Evolutionary conservation across 192 early-diverging fungal species (phyloP).

Genomic region (Phycomyces blakesleeanus): DNA sequence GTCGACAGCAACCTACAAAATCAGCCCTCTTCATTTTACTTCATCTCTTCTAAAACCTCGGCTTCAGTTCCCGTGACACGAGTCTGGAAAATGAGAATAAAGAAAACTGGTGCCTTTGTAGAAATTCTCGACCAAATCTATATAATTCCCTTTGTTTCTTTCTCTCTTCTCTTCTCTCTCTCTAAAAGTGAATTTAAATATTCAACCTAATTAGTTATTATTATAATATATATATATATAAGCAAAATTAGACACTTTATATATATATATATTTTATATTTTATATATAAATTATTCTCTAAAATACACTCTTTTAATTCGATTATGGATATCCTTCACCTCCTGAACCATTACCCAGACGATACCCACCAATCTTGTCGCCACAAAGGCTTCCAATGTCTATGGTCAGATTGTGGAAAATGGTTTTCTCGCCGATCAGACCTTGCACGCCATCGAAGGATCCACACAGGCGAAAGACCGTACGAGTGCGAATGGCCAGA

Average conservation of each 20-base stretch:
- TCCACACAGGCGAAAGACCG: conserved; percentile 73
- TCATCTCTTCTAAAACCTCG: too few relatives aligned
- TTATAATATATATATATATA: too few relatives aligned
- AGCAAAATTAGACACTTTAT: too few relatives aligned
- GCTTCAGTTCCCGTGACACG: too few relatives aligned
- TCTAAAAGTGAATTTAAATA: neutral
- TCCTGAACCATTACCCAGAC: conserved; percentile 16
- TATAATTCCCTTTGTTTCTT: neutral
- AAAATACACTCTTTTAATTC: conserved; percentile 3
- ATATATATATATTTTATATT: too few relatives aligned
- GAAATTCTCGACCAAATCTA: too few relatives aligned
- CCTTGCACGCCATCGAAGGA: conserved; percentile 65
- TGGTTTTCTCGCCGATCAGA: conserved; percentile 69
- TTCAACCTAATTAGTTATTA: too few relatives aligned
- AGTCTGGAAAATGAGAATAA: too few relatives aligned
- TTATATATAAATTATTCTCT: neutral
- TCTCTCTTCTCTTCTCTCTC: neutral
- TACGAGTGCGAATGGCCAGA: conserved; percentile 58
- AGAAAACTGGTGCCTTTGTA: too few relatives aligned
- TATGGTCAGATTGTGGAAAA: conserved; percentile 61
- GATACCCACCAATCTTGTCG: neutral
- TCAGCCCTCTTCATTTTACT: too few relatives aligned
- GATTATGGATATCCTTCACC: conserved; percentile 24
- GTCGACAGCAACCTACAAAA: too few relatives aligned
- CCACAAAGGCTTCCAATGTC: conserved; percentile 47